phyloP scores from a whole-genome alignment of 495 filamentous ascomycete genomes.

The Aspergillus diversus region DNA sequence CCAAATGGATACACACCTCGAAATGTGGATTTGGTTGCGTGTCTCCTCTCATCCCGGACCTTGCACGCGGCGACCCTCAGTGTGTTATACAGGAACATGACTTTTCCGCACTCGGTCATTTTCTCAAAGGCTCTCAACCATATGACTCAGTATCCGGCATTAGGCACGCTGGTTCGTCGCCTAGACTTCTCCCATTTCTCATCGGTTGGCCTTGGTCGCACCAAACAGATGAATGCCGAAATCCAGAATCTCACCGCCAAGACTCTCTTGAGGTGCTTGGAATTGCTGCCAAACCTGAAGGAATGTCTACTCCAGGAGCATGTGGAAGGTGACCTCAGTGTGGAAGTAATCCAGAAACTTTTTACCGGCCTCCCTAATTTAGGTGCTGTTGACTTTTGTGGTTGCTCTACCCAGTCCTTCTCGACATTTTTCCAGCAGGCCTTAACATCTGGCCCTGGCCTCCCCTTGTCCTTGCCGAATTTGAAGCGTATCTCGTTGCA shows the following conservation, averaged over 20 bases:
- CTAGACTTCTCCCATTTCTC: conserved; percentile 91
- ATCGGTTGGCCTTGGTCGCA: conserved; percentile 77
- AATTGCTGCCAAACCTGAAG: conserved; percentile 74
- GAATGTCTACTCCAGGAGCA: conserved; percentile 86
- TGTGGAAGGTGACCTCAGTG: conserved; percentile 76
- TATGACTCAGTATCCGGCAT: conserved; percentile 65
- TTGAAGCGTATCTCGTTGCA: conserved; percentile 76
- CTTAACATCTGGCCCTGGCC: conserved; percentile 41
- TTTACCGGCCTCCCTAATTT: conserved; percentile 69
- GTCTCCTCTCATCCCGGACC: conserved; percentile 74
- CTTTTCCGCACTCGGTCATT: conserved; percentile 83
- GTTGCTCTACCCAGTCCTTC: conserved; percentile 73
- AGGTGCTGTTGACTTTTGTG: conserved; percentile 77
- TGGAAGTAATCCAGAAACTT: conserved; percentile 69
- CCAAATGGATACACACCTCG: conserved; percentile 77
- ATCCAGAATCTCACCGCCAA: conserved; percentile 80
- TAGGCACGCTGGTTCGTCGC: conserved; percentile 79
- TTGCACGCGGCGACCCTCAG: conserved; percentile 76
- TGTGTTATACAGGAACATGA: conserved; percentile 81
- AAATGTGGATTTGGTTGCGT: conserved; percentile 80
- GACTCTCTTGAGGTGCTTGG: conserved; percentile 75
- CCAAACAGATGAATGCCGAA: conserved; percentile 76
- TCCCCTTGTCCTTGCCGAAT: conserved; percentile 55
- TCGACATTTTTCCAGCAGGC: conserved; percentile 60
- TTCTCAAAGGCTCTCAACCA: conserved; percentile 84